phyloP scores from a whole-genome alignment of 179 eudicot species.

The Heliamphora pulchella region DNA sequence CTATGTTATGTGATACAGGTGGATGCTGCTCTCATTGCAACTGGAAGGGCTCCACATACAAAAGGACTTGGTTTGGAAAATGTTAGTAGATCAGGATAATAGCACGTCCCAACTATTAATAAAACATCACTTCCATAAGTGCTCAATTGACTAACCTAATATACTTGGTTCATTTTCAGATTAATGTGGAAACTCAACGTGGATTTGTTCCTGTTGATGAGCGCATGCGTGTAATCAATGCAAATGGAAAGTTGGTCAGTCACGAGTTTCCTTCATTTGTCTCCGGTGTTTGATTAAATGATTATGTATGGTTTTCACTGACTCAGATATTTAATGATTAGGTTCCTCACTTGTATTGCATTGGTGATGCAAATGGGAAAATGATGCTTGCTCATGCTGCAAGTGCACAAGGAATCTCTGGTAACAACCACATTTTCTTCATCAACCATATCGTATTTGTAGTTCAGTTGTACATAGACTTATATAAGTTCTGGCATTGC shows the following conservation, averaged over 20 bases:
- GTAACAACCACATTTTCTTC: constrained; percentile 26
- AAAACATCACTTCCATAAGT: constrained; percentile 3
- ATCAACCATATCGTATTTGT: not conserved
- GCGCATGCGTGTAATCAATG: constrained; percentile 89
- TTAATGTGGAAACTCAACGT: constrained; percentile 84
- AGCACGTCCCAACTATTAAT: not conserved
- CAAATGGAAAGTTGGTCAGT: constrained; percentile 69
- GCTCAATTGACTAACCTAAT: not conserved
- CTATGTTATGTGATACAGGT: constrained; percentile 40
- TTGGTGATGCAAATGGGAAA: constrained; percentile 99
- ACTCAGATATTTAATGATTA: constrained; percentile 23
- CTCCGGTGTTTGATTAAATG: not conserved
- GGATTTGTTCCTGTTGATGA: constrained; percentile 98
- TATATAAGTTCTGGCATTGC: constrained; percentile 16
- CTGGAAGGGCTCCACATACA: constrained; percentile 99
- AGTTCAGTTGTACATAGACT: not conserved
- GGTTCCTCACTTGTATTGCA: constrained; percentile 96
- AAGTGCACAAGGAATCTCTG: constrained; percentile 99
- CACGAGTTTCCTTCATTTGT: constrained; percentile 10
- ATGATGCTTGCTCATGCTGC: constrained; percentile 99
- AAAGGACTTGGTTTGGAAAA: constrained; percentile 93
- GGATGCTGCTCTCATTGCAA: constrained; percentile 98
- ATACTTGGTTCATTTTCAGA: constrained; percentile 37
- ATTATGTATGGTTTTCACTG: not conserved
- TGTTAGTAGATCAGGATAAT: constrained; percentile 35